These are phyloP conservation scores for Fusarium ambrosium DNA, from an alignment of 2,329 filamentous ascomycete species.

Conservation along the genomic window DNA sequence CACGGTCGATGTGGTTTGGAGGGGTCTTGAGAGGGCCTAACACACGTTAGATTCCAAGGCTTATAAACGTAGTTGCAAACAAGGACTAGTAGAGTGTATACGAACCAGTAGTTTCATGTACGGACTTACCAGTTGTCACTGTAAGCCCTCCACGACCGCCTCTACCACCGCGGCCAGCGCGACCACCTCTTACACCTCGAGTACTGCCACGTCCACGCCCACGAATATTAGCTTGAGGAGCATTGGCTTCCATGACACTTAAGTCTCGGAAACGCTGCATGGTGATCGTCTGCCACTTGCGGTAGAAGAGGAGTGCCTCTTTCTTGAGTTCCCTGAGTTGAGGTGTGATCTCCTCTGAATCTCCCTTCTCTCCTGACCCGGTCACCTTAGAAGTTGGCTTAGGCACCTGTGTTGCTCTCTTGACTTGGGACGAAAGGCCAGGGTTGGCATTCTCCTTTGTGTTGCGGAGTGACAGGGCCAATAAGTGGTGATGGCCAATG, in stretches of 20 bases:
- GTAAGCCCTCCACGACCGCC: conserved; percentile 46
- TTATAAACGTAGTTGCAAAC: background rate
- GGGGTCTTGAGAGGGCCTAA: conserved; percentile 57
- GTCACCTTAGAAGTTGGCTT: conserved; percentile 46
- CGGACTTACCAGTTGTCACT: conserved; percentile 54
- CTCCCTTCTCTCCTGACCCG: conserved; percentile 50
- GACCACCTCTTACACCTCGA: conserved; percentile 46
- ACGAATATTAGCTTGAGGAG: conserved; percentile 43
- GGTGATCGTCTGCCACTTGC: conserved; percentile 83
- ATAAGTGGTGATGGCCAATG: conserved; percentile 52
- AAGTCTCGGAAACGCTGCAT: conserved; percentile 79
- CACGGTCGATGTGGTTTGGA: conserved; percentile 60
- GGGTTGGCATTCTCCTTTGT: conserved; percentile 41
- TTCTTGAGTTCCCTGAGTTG: conserved; percentile 76
- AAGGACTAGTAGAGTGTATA: background rate
- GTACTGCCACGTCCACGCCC: conserved; percentile 54
- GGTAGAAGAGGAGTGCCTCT: conserved; percentile 78
- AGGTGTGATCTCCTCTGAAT: conserved; percentile 54
- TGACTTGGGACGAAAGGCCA: conserved; percentile 13
- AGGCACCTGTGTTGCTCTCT: conserved; percentile 15
- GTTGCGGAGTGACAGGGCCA: conserved; percentile 52
- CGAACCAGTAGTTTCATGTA: background rate
- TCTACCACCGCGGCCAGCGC: conserved; percentile 52
- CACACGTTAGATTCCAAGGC: conserved; percentile 16
- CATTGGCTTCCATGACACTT: conserved; percentile 60